These are phyloP conservation scores for Canna indica DNA, from an alignment of 176 grass and related monocot species.

Conservation along the genomic window DNA sequence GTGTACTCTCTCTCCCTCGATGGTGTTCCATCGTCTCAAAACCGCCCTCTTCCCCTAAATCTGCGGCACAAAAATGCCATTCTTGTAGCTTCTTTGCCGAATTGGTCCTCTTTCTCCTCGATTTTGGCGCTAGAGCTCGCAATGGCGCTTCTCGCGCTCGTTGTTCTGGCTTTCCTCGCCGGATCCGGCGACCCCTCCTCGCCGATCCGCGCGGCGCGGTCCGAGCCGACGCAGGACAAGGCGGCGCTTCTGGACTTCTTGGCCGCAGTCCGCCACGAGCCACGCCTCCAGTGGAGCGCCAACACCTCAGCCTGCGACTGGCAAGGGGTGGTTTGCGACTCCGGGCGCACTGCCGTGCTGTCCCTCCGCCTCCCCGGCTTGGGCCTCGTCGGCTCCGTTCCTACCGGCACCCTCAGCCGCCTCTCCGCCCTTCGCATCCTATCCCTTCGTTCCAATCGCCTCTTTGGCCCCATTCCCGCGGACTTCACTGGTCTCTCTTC, in stretches of 20 bases:
- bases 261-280: conserved; percentile 41
- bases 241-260: conserved; percentile 46
- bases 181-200: background rate
- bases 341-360: conserved; percentile 28
- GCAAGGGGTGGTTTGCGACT: conserved; percentile 56
- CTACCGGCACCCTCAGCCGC: conserved; percentile 21
- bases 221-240: conserved; percentile 40
- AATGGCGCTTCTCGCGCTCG: background rate
- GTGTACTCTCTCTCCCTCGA: background rate
- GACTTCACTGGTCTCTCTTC: conserved; percentile 35
- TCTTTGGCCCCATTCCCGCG: conserved; percentile 39
- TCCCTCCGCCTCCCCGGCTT: conserved; percentile 49
- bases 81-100: background rate
- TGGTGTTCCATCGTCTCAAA: background rate
- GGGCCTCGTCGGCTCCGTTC: conserved; percentile 47
- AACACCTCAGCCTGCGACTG: conserved; percentile 45
- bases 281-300: conserved; percentile 34
- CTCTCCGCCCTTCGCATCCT: conserved; percentile 33
- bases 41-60: background rate
- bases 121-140: background rate
- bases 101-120: background rate
- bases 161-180: background rate
- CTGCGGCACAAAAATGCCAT: background rate
- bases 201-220: background rate
- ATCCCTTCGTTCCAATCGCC: conserved; percentile 72